phyloP scores from a whole-genome alignment of 495 filamentous ascomycete genomes.

The Penicillium parvum region DNA sequence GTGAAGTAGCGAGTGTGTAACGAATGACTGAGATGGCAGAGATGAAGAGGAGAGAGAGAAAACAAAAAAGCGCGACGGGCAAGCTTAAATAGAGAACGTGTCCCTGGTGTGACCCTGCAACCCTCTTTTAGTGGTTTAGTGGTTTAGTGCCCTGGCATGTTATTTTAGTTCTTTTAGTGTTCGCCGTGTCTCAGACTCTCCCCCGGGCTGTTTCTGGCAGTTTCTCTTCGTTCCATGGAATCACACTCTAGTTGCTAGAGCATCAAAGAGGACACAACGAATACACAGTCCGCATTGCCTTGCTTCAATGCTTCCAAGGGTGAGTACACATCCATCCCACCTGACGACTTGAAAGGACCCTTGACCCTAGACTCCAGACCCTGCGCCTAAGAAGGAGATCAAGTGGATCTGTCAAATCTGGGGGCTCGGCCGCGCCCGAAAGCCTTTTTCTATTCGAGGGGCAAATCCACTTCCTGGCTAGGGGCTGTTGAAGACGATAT shows the following conservation, averaged over 20 bases:
- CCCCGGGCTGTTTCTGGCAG: constrained; percentile 1
- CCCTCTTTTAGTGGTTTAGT: not conserved
- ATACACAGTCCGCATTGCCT: not conserved
- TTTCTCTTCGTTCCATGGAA: not conserved
- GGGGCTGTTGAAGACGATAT: too few species aligned
- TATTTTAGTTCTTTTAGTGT: too few species aligned
- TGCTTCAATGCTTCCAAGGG: constrained; percentile 1
- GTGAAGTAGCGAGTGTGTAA: constrained; percentile 10
- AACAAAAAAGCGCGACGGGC: constrained; percentile 3
- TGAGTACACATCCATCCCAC: too few species aligned
- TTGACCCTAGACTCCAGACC: too few species aligned
- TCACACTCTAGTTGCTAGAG: too few species aligned
- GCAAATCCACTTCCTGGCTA: too few species aligned
- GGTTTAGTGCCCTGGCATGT: not conserved
- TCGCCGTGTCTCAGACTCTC: constrained; percentile 25
- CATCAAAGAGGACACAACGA: too few species aligned
- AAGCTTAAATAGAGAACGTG: not conserved
- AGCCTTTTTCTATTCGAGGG: not conserved
- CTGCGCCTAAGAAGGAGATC: not conserved
- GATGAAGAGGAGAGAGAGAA: constrained; percentile 5
- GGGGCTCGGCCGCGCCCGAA: constrained; percentile 7
- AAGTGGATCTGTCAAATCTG: constrained; percentile 22
- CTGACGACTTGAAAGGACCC: too few species aligned
- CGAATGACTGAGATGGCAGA: constrained; percentile 11
- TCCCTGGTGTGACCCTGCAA: not conserved